Conservation (phyloP, 306 rosid species). For the Sicyos baderoa region DNA sequence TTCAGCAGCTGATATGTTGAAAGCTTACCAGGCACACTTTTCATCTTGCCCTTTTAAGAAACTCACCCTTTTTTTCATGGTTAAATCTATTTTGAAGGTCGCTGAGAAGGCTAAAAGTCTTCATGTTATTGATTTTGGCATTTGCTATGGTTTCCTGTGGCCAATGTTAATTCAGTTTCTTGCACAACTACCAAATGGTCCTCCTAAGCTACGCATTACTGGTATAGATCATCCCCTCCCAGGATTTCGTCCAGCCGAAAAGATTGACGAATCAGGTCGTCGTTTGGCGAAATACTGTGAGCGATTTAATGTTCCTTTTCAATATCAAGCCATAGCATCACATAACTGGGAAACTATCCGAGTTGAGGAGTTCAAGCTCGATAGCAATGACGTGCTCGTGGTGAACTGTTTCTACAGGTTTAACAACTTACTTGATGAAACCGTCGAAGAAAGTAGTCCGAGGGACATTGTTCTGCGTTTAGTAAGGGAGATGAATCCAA, state of each 20-base stretch:
- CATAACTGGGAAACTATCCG: constrained; percentile 23
- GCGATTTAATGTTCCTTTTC: constrained; percentile 24
- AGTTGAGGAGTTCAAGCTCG: constrained; percentile 20
- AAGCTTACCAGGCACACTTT: constrained; percentile 14
- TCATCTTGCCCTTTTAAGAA: constrained; percentile 22
- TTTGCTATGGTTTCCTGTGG: constrained; percentile 21
- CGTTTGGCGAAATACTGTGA: constrained; percentile 18
- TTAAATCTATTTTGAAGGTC: constrained; percentile 18
- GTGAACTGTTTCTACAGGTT: constrained; percentile 19
- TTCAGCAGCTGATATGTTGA: constrained; percentile 20
- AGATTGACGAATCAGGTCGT: constrained; percentile 17
- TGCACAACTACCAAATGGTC: constrained; percentile 15
- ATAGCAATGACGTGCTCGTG: constrained; percentile 19
- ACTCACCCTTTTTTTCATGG: constrained; percentile 12
- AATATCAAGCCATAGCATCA: constrained; percentile 22
- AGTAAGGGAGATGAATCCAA: constrained; percentile 22
- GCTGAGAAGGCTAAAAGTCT: constrained; percentile 18
- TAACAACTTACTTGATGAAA: constrained; percentile 21
- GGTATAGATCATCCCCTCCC: constrained; percentile 21
- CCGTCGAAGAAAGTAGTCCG: constrained; percentile 22
- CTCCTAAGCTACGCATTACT: constrained; percentile 22
- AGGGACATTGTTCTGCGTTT: constrained; percentile 17
- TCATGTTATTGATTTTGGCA: constrained; percentile 23
- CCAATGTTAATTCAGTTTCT: constrained; percentile 22
- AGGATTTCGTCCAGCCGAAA: constrained; percentile 20